phyloP scores from a whole-genome alignment of 108 stramenopile genomes.

The Chaetoceros muelleri region DNA sequence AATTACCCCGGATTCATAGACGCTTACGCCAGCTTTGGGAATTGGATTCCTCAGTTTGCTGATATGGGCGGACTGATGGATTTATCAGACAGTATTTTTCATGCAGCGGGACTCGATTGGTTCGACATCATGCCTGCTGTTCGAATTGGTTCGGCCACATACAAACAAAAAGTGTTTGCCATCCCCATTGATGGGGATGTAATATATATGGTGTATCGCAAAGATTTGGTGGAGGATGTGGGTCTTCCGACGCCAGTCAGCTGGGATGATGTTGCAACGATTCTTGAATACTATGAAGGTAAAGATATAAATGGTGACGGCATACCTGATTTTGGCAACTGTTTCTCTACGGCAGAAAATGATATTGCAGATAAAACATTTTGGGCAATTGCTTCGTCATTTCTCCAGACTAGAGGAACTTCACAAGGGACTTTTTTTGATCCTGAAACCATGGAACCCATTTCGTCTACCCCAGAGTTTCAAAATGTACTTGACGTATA shows the following conservation, averaged over 20 bases:
- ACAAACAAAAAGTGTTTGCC: neutral
- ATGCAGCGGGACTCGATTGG: constrained; percentile 10
- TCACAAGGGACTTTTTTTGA: constrained; percentile 9
- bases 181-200: constrained; percentile 9
- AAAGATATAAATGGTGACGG: constrained; percentile 3
- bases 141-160: constrained; percentile 1
- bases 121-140: constrained; percentile 13
- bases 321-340: constrained; percentile 1
- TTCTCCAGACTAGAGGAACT: constrained; percentile 8
- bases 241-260: constrained; percentile 5
- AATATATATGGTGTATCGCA: constrained; percentile 8
- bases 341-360: constrained; percentile 2
- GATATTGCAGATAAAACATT: constrained; percentile 12
- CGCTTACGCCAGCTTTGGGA: constrained; percentile 5
- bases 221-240: constrained; percentile 5
- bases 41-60: constrained; percentile 10
- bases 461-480: constrained; percentile 1
- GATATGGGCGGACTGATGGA: constrained; percentile 1
- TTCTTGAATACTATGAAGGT: constrained; percentile 4
- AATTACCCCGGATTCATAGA: constrained; percentile 5
- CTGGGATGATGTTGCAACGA: constrained; percentile 8
- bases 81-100: constrained; percentile 1
- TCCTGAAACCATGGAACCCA: constrained; percentile 5
- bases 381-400: constrained; percentile 4
- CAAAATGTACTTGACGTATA: constrained; percentile 1